A percentile compares a stretch with the other conserved stretches of the same genome.
Evolutionary conservation across 2,329 filamentous ascomycete genomes (phyloP).

Genomic region (Phialemoniopsis sp.): DNA sequence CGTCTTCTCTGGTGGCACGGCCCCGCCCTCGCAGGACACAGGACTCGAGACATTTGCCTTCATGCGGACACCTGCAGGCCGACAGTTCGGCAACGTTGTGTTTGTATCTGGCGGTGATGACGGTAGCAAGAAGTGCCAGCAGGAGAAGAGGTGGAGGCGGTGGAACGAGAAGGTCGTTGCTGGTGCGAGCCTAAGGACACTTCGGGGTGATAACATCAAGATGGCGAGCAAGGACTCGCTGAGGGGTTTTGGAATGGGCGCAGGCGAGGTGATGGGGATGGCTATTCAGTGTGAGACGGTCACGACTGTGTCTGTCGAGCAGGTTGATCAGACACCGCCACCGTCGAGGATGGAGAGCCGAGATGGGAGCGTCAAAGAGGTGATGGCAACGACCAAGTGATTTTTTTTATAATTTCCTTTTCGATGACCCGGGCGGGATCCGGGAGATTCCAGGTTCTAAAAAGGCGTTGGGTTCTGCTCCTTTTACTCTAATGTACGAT

Average conservation of each 20-base stretch:
- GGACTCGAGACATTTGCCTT: slow-evolving; percentile 49
- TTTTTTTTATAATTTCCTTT: no score
- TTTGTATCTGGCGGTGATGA: slow-evolving; percentile 19
- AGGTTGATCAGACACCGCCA: no score
- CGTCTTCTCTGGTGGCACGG: slow-evolving; percentile 36
- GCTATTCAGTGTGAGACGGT: slow-evolving; percentile 40
- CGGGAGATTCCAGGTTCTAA: no score
- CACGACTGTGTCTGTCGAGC: slow-evolving; percentile 35
- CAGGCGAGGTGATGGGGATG: slow-evolving; percentile 16
- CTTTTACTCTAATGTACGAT: no score
- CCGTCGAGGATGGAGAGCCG: no score
- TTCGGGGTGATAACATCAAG: slow-evolving; percentile 8
- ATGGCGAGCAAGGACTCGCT: slow-evolving; percentile 17
- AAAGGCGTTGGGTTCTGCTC: no score
- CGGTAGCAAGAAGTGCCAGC: slow-evolving; percentile 23
- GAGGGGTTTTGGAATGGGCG: slow-evolving; percentile 20
- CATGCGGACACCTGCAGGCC: slow-evolving; percentile 32
- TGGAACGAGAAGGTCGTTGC: slow-evolving; percentile 31
- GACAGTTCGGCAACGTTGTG: slow-evolving; percentile 36
- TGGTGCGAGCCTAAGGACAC: slow-evolving; percentile 17
- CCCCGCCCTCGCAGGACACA: slow-evolving; percentile 33
- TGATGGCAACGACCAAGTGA: no score
- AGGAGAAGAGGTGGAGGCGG: slow-evolving; percentile 35
- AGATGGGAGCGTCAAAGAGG: no score
- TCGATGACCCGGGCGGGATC: no score